Conservation (phyloP, 1,284 basidiomycete species). For the Cutaneotrichosporon cyanovorans region DNA sequence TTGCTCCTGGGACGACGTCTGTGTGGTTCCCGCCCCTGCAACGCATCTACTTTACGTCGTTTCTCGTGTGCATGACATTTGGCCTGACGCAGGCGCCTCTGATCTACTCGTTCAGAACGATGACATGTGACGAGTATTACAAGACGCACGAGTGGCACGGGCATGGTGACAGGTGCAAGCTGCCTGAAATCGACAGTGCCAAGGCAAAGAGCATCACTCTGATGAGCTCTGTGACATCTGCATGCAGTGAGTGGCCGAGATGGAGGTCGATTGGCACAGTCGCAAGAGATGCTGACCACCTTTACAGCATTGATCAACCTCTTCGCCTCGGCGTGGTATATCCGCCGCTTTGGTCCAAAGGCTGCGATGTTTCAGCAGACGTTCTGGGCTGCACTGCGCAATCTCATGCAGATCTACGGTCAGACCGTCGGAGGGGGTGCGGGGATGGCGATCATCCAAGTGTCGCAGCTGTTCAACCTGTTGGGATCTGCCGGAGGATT, state of each 20-base stretch:
- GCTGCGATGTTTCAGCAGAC: constrained; percentile 42
- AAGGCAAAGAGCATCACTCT: constrained; percentile 30
- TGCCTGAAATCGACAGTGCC: constrained; percentile 26
- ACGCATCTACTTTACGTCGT: constrained; percentile 32
- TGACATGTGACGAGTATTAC: constrained; percentile 43
- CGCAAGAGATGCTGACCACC: background rate
- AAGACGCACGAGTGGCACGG: constrained; percentile 21
- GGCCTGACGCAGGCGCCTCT: constrained; percentile 39
- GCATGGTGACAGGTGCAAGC: constrained; percentile 29
- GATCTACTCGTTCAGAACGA: constrained; percentile 38
- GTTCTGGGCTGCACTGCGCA: constrained; percentile 36
- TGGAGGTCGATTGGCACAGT: background rate
- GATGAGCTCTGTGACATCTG: constrained; percentile 30
- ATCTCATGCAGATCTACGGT: constrained; percentile 36
- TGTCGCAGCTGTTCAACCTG: constrained; percentile 41
- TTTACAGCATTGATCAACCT: constrained; percentile 40
- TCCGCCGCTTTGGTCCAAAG: constrained; percentile 33
- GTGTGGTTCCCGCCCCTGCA: constrained; percentile 22
- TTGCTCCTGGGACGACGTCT: too few relatives aligned
- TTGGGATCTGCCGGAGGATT: constrained; percentile 40
- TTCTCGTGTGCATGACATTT: constrained; percentile 35
- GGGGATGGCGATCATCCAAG: constrained; percentile 35
- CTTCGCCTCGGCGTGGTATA: constrained; percentile 38
- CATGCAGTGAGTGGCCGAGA: constrained; percentile 28
- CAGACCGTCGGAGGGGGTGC: constrained; percentile 23